phyloP scores from a whole-genome alignment of 164 flowering plant species.

The Stephania japonica region DNA sequence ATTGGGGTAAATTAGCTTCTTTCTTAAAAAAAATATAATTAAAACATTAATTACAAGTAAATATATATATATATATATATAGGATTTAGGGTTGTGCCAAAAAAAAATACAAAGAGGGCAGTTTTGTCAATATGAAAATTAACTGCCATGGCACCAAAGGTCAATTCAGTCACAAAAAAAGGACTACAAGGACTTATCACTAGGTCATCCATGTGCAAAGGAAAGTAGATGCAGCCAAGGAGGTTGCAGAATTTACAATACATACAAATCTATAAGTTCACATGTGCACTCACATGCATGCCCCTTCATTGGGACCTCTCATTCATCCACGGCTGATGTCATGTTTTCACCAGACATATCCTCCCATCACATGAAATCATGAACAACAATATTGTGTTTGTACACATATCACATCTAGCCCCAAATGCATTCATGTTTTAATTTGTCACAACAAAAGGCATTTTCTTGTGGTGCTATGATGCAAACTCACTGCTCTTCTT shows the following conservation, averaged over 20 bases:
- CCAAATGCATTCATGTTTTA: no score
- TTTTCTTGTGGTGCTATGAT: no score
- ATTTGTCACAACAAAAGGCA: no score
- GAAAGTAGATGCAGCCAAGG: background rate
- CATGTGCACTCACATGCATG: constrained; percentile 13
- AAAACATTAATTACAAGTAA: no score
- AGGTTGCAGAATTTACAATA: background rate
- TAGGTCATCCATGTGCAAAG: constrained; percentile 10
- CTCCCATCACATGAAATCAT: background rate
- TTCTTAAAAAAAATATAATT: no score
- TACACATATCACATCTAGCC: no score
- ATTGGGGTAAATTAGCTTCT: no score
- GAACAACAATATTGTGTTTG: no score
- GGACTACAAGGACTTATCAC: background rate
- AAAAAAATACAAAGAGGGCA: background rate
- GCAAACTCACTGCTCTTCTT: no score
- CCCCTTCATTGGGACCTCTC: background rate
- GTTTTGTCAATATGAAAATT: background rate
- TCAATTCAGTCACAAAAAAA: background rate
- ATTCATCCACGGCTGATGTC: background rate
- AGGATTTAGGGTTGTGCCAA: no score
- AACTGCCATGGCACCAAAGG: background rate
- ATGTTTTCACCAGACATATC: background rate
- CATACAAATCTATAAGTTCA: constrained; percentile 5
- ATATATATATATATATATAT: no score